Conservation (phyloP, 306 rosid genomes). For the Vigna trinervia region DNA sequence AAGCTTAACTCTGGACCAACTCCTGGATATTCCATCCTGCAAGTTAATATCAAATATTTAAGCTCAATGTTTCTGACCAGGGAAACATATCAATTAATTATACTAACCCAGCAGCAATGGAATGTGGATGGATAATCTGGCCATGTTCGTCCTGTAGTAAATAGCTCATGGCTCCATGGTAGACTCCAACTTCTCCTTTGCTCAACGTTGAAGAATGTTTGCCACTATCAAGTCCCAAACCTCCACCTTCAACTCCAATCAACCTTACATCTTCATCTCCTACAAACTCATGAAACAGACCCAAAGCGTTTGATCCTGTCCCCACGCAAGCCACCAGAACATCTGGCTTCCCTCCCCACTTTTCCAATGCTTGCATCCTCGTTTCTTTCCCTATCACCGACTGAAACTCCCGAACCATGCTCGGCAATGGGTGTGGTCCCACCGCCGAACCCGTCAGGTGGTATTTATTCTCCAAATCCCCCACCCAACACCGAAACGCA, state of each 20-base stretch:
- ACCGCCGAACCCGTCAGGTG: slow-evolving; percentile 61
- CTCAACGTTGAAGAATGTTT: slow-evolving; percentile 65
- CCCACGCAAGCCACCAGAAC: slow-evolving; percentile 67
- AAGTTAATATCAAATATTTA: no score
- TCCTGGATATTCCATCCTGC: slow-evolving; percentile 75
- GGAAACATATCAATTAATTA: no score
- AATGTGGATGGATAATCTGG: slow-evolving; percentile 63
- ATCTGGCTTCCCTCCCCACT: slow-evolving; percentile 72
- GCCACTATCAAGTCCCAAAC: slow-evolving; percentile 63
- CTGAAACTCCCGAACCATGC: slow-evolving; percentile 77
- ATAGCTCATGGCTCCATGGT: slow-evolving; percentile 66
- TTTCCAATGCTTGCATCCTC: slow-evolving; percentile 59
- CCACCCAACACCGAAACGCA: slow-evolving; percentile 61
- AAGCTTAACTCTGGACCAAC: slow-evolving; percentile 79
- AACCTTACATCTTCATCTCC: slow-evolving; percentile 57
- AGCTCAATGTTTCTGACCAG: no score
- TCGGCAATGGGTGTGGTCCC: slow-evolving; percentile 77
- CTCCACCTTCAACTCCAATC: slow-evolving; percentile 75
- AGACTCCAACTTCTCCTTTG: slow-evolving; percentile 66
- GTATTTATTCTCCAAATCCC: slow-evolving; percentile 49
- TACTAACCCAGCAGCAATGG: slow-evolving; percentile 59
- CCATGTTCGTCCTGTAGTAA: slow-evolving; percentile 71
- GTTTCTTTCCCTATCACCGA: slow-evolving; percentile 76
- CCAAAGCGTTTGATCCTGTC: slow-evolving; percentile 71
- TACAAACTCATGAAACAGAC: slow-evolving; percentile 68